Conservation (phyloP, 495 filamentous ascomycete genomes). For the Durotheca rogersii region DNA sequence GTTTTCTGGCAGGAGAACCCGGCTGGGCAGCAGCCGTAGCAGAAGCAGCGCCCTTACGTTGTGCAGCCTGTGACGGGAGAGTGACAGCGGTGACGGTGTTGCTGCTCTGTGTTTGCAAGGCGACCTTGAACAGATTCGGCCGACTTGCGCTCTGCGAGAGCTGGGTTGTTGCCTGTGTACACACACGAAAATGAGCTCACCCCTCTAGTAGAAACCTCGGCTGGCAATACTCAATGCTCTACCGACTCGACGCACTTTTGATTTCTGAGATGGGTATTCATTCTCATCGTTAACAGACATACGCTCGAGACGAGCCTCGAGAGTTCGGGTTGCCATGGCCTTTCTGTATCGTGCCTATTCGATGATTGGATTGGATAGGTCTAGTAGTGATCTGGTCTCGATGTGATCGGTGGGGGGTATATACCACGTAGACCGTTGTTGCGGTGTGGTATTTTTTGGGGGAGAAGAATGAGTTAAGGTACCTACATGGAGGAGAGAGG, state of each 20-base stretch:
- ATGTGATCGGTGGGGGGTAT: neutral
- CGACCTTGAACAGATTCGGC: conserved; percentile 75
- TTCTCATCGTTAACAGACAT: conserved; percentile 82
- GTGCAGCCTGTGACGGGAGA: conserved; percentile 65
- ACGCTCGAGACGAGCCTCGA: conserved; percentile 81
- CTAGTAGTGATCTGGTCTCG: neutral
- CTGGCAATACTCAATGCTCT: neutral
- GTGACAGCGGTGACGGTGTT: conserved; percentile 61
- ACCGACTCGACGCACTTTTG: conserved; percentile 58
- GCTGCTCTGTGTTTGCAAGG: conserved; percentile 66
- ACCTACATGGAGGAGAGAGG: neutral
- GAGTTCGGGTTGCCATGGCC: conserved; percentile 49
- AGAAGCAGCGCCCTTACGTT: conserved; percentile 50
- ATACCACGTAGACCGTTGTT: no score
- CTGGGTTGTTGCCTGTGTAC: conserved; percentile 59
- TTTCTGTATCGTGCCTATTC: no score
- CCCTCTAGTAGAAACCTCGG: no score
- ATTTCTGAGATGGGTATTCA: conserved; percentile 68
- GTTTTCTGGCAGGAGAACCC: conserved; percentile 39
- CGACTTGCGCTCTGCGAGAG: conserved; percentile 61
- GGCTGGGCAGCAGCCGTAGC: conserved; percentile 26
- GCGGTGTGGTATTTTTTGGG: no score
- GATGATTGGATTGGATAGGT: neutral
- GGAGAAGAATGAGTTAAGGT: neutral
- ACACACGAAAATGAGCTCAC: no score